Conservation (phyloP, 1,284 basidiomycete species). For the Moniliella sp. region DNA sequence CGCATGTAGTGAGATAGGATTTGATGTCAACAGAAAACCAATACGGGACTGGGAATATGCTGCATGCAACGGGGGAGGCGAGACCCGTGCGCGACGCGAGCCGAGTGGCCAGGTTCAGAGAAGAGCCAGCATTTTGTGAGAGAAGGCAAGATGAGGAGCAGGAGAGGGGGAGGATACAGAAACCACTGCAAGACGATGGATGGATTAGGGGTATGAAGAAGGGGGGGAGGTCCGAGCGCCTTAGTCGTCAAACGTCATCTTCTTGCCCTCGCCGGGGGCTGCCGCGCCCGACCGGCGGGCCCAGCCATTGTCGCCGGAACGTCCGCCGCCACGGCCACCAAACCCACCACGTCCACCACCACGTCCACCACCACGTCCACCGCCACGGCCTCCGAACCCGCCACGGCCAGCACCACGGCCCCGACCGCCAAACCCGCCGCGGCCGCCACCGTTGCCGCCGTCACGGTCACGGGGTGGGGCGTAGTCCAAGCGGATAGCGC, state of each 20-base stretch:
- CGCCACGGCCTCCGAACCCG: slow-evolving; percentile 38
- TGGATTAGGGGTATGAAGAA: too few species aligned
- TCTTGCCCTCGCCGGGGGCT: slow-evolving; percentile 52
- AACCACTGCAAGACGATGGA: too few species aligned
- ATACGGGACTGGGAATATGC: too few species aligned
- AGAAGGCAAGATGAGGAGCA: too few species aligned
- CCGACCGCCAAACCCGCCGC: slow-evolving; percentile 37
- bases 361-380: slow-evolving; percentile 27
- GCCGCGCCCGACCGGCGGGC: slow-evolving; percentile 45
- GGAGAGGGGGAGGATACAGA: too few species aligned
- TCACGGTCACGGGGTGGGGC: slow-evolving; percentile 53
- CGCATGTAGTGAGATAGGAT: too few species aligned
- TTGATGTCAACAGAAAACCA: too few species aligned
- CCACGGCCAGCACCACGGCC: slow-evolving; percentile 20
- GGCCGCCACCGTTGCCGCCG: slow-evolving; percentile 38
- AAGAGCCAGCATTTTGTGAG: too few species aligned
- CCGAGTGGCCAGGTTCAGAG: too few species aligned
- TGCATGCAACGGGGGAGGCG: too few species aligned
- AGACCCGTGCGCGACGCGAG: too few species aligned
- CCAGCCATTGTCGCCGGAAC: slow-evolving; percentile 6
- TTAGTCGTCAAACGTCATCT: slow-evolving; percentile 57
- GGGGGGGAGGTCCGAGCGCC: too few species aligned
- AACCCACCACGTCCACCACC: slow-evolving; percentile 34
- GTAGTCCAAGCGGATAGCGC: slow-evolving; percentile 64
- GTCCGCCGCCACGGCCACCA: slow-evolving; percentile 10